Percentiles rank a stretch among this genome's conserved stretches.
These are phyloP conservation scores for Coemansia sp. DNA, from an alignment of 192 early-diverging fungal species.

Conservation along the genomic window DNA sequence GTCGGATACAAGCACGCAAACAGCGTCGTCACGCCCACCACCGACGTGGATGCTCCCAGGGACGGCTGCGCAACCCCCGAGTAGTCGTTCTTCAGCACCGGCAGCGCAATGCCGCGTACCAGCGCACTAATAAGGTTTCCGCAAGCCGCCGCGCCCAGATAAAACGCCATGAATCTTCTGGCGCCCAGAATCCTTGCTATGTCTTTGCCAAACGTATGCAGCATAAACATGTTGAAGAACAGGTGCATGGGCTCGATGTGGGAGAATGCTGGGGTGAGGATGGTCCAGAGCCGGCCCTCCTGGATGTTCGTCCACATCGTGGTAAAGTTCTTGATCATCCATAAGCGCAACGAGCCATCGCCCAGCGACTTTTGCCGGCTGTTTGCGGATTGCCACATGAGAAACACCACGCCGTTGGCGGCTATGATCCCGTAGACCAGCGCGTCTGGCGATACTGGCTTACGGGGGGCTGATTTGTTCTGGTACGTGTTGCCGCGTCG, in stretches of 20 bases:
- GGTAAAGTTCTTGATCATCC: conserved; percentile 42
- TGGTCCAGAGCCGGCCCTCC: conserved; percentile 47
- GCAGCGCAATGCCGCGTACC: conserved; percentile 22
- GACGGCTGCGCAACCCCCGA: conserved; percentile 15
- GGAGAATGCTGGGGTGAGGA: conserved; percentile 53
- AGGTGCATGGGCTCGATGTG: conserved; percentile 46
- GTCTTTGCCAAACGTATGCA: conserved; percentile 44
- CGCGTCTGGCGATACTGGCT: conserved; percentile 22
- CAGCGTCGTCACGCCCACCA: conserved; percentile 43
- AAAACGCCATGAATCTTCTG: conserved; percentile 32
- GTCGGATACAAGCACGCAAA: conserved; percentile 48
- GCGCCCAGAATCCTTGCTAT: conserved; percentile 31
- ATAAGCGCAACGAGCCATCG: conserved; percentile 16
- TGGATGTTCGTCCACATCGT: conserved; percentile 28
- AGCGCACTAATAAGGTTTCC: conserved; percentile 36
- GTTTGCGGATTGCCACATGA: conserved; percentile 32
- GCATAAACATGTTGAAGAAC: conserved; percentile 51
- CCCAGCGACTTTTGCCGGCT: conserved; percentile 12
- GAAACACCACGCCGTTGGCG: conserved; percentile 36
- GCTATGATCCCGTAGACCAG: conserved; percentile 35
- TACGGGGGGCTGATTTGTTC: conserved; percentile 3
- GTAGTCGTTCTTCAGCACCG: conserved; percentile 7
- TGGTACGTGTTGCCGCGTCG: conserved; percentile 34
- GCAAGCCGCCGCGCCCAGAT: conserved; percentile 30
- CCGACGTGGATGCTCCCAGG: conserved; percentile 50